Conservation (phyloP, 2,329 filamentous ascomycete species). For the Talaromyces amestolkiae region DNA sequence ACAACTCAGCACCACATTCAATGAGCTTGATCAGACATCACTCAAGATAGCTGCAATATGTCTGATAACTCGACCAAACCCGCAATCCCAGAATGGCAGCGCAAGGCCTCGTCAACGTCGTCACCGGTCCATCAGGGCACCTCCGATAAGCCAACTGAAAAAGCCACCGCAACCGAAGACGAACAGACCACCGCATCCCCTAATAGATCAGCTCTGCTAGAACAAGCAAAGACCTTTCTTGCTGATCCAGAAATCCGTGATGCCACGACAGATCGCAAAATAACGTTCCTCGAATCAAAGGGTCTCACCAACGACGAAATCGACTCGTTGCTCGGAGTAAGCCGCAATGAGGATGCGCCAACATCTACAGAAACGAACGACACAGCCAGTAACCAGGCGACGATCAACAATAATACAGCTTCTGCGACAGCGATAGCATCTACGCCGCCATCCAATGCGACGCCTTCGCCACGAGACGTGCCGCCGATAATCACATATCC, state of each 20-base stretch:
- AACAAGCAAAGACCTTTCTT: constrained; percentile 73
- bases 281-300: constrained; percentile 73
- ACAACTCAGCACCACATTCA: background rate
- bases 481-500: constrained; percentile 67
- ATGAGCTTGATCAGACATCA: background rate
- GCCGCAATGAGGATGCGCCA: constrained; percentile 31
- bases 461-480: constrained; percentile 40
- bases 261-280: constrained; percentile 69
- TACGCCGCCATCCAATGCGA: constrained; percentile 20
- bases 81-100: constrained; percentile 18
- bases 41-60: constrained; percentile 2
- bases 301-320: constrained; percentile 68
- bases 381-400: background rate
- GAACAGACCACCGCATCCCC: constrained; percentile 28
- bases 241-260: constrained; percentile 69
- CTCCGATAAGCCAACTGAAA: constrained; percentile 32
- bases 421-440: constrained; percentile 51
- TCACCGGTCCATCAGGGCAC: constrained; percentile 1
- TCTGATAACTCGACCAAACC: constrained; percentile 10
- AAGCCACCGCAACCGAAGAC: constrained; percentile 25
- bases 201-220: constrained; percentile 46
- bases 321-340: constrained; percentile 58
- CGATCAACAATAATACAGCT: constrained; percentile 19
- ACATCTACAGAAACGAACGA: constrained; percentile 20
- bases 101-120: constrained; percentile 8